A percentile compares a stretch with the other conserved stretches of the same genome.
phyloP scores from a whole-genome alignment of 257 asterid species.

The Solanum pinnatisectum region DNA sequence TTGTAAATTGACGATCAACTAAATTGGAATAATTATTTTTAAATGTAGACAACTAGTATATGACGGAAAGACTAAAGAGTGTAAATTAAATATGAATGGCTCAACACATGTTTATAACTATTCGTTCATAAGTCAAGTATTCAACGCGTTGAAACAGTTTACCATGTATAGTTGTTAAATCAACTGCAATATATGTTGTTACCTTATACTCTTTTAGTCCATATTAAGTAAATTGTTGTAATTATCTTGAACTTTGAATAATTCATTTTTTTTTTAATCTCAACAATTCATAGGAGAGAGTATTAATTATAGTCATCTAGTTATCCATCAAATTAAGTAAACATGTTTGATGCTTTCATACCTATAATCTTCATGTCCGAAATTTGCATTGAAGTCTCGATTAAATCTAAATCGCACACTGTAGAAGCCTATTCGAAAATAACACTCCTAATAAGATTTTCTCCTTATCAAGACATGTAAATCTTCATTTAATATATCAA shows the following conservation, averaged over 20 bases:
- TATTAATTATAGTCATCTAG: neutral
- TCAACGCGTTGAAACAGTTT: neutral
- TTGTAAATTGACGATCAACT: too few relatives aligned
- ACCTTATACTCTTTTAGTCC: too few relatives aligned
- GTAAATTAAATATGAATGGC: neutral
- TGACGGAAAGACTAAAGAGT: neutral
- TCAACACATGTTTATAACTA: neutral
- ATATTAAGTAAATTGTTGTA: too few relatives aligned
- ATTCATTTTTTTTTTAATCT: too few relatives aligned
- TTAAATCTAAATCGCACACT: too few relatives aligned
- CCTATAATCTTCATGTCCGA: neutral
- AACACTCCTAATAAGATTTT: too few relatives aligned
- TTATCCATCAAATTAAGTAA: neutral
- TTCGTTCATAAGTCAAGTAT: neutral
- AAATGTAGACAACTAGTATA: neutral
- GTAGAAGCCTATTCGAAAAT: accelerated
- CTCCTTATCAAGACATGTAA: too few relatives aligned
- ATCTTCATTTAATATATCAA: too few relatives aligned
- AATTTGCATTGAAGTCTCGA: too few relatives aligned
- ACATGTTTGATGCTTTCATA: neutral
- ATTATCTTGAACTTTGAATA: too few relatives aligned
- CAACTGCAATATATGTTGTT: neutral
- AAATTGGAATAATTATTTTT: neutral
- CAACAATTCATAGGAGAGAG: too few relatives aligned
- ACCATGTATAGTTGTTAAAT: too few relatives aligned